A percentile compares a stretch with the other conserved stretches of the same genome.
Evolutionary conservation across 306 rosid genomes (phyloP).

Genomic region (Fagus crenata): DNA sequence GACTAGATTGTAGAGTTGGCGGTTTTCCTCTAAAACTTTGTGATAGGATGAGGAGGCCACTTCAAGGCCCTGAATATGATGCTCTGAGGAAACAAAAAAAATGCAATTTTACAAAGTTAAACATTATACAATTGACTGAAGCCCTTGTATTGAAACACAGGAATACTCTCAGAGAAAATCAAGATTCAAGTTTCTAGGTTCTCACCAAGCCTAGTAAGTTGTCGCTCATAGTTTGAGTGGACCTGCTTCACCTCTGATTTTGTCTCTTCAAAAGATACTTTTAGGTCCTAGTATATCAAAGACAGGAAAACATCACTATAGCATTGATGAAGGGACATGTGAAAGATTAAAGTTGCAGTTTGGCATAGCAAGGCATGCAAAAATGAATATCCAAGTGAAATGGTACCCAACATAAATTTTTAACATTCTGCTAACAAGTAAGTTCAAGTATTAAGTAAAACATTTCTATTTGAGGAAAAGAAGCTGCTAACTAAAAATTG

Average conservation of each 20-base stretch:
- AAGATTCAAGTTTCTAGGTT: conserved; percentile 25
- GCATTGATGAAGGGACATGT: background rate
- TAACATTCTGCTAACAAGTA: background rate
- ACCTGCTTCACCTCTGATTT: conserved; percentile 54
- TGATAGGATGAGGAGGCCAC: conserved; percentile 80
- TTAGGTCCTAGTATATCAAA: conserved; percentile 50
- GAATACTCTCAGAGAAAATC: conserved; percentile 22
- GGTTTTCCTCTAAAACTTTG: conserved; percentile 81
- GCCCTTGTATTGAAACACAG: background rate
- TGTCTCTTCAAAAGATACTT: conserved; percentile 58
- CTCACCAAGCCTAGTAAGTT: conserved; percentile 75
- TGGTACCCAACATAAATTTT: background rate
- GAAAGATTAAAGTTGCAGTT: background rate
- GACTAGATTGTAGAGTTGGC: conserved; percentile 85
- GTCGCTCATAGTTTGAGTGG: conserved; percentile 67
- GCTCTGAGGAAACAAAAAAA: conserved; percentile 43
- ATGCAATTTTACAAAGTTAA: conserved; percentile 20
- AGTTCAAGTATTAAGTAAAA: background rate
- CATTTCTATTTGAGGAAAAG: background rate
- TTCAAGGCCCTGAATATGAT: conserved; percentile 73
- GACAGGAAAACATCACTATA: background rate
- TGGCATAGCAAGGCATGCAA: background rate
- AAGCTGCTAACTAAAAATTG: conserved; percentile 11
- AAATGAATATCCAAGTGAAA: background rate
- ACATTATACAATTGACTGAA: conserved; percentile 6